phyloP scores from a whole-genome alignment of 768 basidiomycete species.

The Leccinum fibrillosum region DNA sequence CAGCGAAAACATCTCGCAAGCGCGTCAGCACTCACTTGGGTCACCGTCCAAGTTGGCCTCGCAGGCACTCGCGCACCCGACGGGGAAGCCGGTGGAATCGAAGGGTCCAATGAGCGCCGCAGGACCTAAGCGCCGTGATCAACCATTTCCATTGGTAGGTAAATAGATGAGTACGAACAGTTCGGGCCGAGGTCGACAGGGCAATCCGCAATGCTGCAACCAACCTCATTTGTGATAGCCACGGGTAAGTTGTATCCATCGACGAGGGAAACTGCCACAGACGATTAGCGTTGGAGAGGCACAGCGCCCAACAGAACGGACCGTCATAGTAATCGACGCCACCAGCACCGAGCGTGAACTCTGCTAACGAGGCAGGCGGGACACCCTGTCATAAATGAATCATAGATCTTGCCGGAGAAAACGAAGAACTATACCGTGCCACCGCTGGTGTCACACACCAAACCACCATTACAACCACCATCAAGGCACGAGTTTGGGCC shows the following conservation, averaged over 20 bases:
- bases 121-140: slow-evolving; percentile 39
- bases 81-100: slow-evolving; percentile 48
- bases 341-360: slow-evolving; percentile 55
- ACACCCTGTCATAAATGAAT: slow-evolving; percentile 40
- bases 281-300: background rate
- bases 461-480: slow-evolving; percentile 70
- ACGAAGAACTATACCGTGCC: slow-evolving; percentile 40
- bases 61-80: slow-evolving; percentile 65
- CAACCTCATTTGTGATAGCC: slow-evolving; percentile 51
- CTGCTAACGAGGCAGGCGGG: slow-evolving; percentile 68
- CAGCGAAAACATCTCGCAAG: background rate
- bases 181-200: slow-evolving; percentile 58
- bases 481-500: slow-evolving; percentile 56
- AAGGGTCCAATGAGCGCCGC: slow-evolving; percentile 48
- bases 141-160: background rate
- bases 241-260: slow-evolving; percentile 66
- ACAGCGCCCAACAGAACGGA: slow-evolving; percentile 18
- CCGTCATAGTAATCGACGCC: slow-evolving; percentile 61
- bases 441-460: slow-evolving; percentile 43
- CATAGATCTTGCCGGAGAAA: background rate
- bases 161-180: slow-evolving; percentile 35
- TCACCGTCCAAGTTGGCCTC: slow-evolving; percentile 34
- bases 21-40: slow-evolving; percentile 22
- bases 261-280: slow-evolving; percentile 52
- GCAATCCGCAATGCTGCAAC: slow-evolving; percentile 57